Base-by-base conservation (phyloP, 2,329 filamentous ascomycete genomes). In the Stemphylium vesicarium region DNA sequence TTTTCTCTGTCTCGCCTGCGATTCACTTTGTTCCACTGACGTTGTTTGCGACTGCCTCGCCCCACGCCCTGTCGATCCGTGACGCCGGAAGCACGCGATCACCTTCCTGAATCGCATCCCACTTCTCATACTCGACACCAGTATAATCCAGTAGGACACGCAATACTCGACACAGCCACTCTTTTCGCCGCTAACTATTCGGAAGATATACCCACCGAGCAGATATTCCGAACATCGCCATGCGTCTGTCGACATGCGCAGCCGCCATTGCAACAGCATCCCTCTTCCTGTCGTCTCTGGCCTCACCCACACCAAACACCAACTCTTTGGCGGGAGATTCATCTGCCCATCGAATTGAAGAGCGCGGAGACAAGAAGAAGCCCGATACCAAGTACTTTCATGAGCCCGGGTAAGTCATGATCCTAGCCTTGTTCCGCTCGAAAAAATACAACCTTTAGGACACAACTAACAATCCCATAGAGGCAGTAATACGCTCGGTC, bases 401-500 rank as follows among this genome's bases (percentile, higher is more conserved):
- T 39, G 72, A 75, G 63, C 69, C 72, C 47, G 71, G 71, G 75
- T 77, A 69, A 20, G 74, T 65, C 31, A 32, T 37, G 6, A 11
- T 16, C 22, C 50, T 9, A 40, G 24, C 31, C 9, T 42, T 26
- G 44, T 41, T 33, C 16, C 7, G 22, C 13, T 5, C 37, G n/a
- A 13, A 26, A 13, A 15, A 11, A 3, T 13, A 3, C 32, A 4
- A 2, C 15, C 18, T 16, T 18, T 9, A 20, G 15, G n/a, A 39
- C 24, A 32, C 22, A 29, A 48, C 64, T 68, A 22, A 73, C 50
- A 15, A 2, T 15, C 22, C 8, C 20, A 3, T 33, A 75, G 74
- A 49, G 62, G 59, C 33, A 81, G 81, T 64, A 77, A 85, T 48
- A 81, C 82, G 26, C 81, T 89, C 18, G 84, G 85, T 46, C 90